These are phyloP conservation scores for Cryoendolithus antarcticus DNA, from an alignment of 2,329 filamentous ascomycete species.

Conservation along the genomic window DNA sequence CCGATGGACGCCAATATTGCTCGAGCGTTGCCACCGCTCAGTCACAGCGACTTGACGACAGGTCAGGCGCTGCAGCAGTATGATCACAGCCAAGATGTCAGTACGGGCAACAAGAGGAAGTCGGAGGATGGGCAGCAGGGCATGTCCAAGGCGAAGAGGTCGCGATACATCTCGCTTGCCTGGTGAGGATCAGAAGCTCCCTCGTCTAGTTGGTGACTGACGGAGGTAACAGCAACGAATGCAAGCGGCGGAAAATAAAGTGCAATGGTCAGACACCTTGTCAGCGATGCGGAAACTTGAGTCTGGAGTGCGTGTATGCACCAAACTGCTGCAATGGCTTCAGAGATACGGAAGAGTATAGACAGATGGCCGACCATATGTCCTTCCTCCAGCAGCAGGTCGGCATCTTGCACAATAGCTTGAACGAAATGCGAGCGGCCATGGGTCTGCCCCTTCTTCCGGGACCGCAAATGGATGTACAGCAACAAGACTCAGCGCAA, in stretches of 20 bases:
- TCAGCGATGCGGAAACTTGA: constrained; percentile 52
- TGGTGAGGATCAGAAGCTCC: constrained; percentile 39
- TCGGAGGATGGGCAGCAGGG: constrained; percentile 27
- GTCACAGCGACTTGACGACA: too few relatives aligned
- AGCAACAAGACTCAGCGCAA: constrained; percentile 2
- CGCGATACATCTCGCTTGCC: constrained; percentile 55
- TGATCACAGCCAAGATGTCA: constrained; percentile 3
- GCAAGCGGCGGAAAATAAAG: constrained; percentile 55
- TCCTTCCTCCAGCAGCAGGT: constrained; percentile 71
- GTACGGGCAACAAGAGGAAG: constrained; percentile 28
- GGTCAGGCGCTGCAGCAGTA: constrained; percentile 4
- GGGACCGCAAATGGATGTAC: constrained; percentile 7
- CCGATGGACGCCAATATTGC: neutral
- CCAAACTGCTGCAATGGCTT: constrained; percentile 67
- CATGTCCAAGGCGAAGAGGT: constrained; percentile 43
- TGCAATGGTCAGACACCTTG: constrained; percentile 55
- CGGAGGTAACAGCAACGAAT: constrained; percentile 42
- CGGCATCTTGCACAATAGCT: constrained; percentile 58
- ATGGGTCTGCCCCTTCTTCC: constrained; percentile 23
- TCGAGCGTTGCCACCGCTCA: too few relatives aligned
- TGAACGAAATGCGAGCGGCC: constrained; percentile 53
- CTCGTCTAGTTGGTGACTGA: constrained; percentile 3
- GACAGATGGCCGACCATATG: constrained; percentile 64
- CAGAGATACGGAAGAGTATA: constrained; percentile 89
- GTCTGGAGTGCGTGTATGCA: constrained; percentile 51